phyloP scores from a whole-genome alignment of 768 basidiomycete species.

The Agaricus sinodeliciosus region DNA sequence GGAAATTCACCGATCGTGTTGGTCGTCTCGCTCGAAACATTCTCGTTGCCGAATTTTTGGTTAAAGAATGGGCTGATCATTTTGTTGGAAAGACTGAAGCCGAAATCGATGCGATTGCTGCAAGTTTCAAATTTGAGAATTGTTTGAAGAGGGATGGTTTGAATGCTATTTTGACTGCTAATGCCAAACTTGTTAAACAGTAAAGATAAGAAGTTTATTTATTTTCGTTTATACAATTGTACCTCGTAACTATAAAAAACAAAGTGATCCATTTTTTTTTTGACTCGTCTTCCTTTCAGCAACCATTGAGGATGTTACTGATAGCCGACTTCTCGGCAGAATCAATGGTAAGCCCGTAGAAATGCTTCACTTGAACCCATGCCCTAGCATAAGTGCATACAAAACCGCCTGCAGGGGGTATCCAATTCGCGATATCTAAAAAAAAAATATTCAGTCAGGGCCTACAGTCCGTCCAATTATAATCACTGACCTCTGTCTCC shows the following conservation, averaged over 20 bases:
- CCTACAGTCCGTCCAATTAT: neutral
- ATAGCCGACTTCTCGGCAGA: conserved; percentile 45
- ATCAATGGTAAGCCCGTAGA: conserved; percentile 42
- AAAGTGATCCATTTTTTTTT: neutral
- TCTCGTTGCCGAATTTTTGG: conserved; percentile 63
- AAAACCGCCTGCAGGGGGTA: conserved; percentile 42
- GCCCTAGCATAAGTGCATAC: conserved; percentile 48
- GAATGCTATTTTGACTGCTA: conserved; percentile 45
- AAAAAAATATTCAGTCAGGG: neutral
- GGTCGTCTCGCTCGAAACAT: conserved; percentile 60
- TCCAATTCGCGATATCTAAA: conserved; percentile 43
- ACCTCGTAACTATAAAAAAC: neutral
- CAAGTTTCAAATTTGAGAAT: conserved; percentile 64
- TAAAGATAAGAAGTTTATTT: neutral
- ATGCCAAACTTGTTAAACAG: conserved; percentile 19
- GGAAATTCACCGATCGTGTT: conserved; percentile 51
- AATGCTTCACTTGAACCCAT: conserved; percentile 47
- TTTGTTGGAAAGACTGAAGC: conserved; percentile 50
- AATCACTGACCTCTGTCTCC: conserved; percentile 34
- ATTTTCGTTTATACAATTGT: neutral
- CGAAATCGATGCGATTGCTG: conserved; percentile 69
- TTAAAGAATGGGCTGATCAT: conserved; percentile 69
- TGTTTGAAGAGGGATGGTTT: conserved; percentile 65
- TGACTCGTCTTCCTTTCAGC: conserved; percentile 17
- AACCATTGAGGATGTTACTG: conserved; percentile 28